Base-by-base conservation (phyloP, 2,329 filamentous ascomycete species). In the Zalaria sp. region DNA sequence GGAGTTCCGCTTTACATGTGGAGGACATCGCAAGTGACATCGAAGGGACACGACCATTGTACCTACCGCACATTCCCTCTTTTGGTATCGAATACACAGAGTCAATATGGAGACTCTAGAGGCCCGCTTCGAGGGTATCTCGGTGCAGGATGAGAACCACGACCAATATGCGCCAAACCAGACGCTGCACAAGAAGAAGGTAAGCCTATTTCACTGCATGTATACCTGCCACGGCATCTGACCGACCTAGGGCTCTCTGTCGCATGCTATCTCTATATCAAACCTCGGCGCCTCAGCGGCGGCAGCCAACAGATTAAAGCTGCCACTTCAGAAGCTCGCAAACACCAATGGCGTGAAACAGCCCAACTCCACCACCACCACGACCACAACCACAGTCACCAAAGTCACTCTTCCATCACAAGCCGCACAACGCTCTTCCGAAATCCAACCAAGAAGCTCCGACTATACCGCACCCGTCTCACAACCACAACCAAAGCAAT, bases 91-190 rank as follows among this genome's bases (percentile, higher is more conserved):
- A 18, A 18, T 18, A 18, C 18, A 18, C 18, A 18, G 18, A n/a
- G n/a, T n/a, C 18, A 18, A 88, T 49, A 75, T 83, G 45, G 77
- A 83, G 52, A 78, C 77, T 40, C 71, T 96, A 37, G 89, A 95
- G 66, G 71, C 83, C 64, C 83, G 84, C 54, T 85, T 96, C 57
- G 87, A 94, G 77, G 81, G 80, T 62, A 76, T 95, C 66, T 81
- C 83, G 18, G 84, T 95, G 47, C 81, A 83, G 53, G 88, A 95
- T 57, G 88, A 94, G 64, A 93, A 89, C 57, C 81, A 66, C 43
- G 63, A 67, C 43, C 57, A 85, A 45, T 63, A 68, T 28, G 65
- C 65, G 42, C 70, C 75, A 18, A 48, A 67, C 65, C 47, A 64
- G 64, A 49, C 59, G 26, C 79, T 83, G 59, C 69, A 76, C 51